Evolutionary conservation across 169 alveolate species (phyloP), one percentile per base, ranked within the genome.

Genomic region (Plasmodium relictum): DNA sequence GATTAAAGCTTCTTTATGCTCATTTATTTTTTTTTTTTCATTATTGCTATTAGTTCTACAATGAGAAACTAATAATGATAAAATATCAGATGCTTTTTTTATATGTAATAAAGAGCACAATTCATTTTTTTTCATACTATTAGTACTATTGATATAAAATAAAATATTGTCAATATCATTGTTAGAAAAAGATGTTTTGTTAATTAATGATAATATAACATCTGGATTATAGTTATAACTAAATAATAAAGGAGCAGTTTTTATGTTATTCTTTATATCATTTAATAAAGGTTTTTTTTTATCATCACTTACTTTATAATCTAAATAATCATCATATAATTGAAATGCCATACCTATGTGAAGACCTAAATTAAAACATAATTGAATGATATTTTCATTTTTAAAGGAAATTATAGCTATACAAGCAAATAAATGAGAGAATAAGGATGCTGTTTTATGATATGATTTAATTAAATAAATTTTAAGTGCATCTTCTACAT

Each of bases 311-410:
- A 76, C 62, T 16, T 80, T 83, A 54, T 94, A 94, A 87, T 96
- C 98, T 48, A 96, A 74, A 73, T 94, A 86, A 88, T 96, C 98
- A 83, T 96, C 98, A 66, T 95, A 92, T 61, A 95, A 74, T 69
- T 96, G 98, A 93, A 96, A 96, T 8, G 98, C 97, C 94, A 96
- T 91, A 39, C 98, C 98, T 44, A 96, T 93, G 74, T 92, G 95
- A 41, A 94, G 92, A n/a, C 98, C 98, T 52, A 96, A 63, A 20
- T 94, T 87, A 89, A 92, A 92, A 37, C 94, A 91, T 48, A 80
- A 71, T 48, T 93, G 89, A 54, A 69, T 66, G 6, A 86, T 42
- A 18, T 58, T 68, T 22, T 73, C 92, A 73, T 90, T 92, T 69
- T 74, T 62, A 9, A 80, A 80, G 20, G 90, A 80, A 8, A 62